Evolutionary conservation across 805 yeast species (phyloP), one percentile per base, ranked within the genome.

Genomic region (Schwanniomyces vanrijiae): DNA sequence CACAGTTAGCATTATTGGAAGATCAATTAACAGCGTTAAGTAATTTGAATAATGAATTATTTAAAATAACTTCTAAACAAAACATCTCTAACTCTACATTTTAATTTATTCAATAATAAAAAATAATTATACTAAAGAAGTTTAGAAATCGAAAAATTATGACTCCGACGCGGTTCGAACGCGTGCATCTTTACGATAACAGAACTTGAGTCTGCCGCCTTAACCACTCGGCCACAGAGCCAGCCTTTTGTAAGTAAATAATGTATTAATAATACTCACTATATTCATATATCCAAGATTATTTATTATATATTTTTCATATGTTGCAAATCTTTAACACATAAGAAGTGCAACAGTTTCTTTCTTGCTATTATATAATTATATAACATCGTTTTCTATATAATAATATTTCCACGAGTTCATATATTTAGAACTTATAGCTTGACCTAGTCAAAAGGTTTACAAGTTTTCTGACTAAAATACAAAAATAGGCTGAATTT

Each of bases 1-100:
- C 65, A 2, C 67, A 66, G 18, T 48, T 72, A 33, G 53, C 67
- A 14, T 51, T 71, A 20, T 42, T 72, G 7, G 62, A 71, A 1
- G 55, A 65, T 16, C 68, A 72, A 46, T 44, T 67, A 18, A 49
- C 60, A 1, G 55, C 60, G 5, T 46, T 65, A 13, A 63, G 62
- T 13, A 50, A 49, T 8, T 48, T 61, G 25, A 56, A 58, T 41
- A 37, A 50, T 9, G 55, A 54, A 40, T 47, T 60, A 6, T 28
- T 52, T 3, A 49, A 46, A 14, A 54, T 47, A 22, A 49, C 55
- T 3, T 37, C 54, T n/a, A 24, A n/a, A 16, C 29, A 38, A 16
- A 11, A 16, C 20, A 24, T 13, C 11, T 37, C 39, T 7, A 37
- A 37, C 5, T 20, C 24, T 5, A 37, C 39, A 9, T 20, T n/a